A percentile compares a stretch with the other conserved stretches of the same genome.
phyloP scores from a whole-genome alignment of 768 basidiomycete species.

The Suillus decipiens region DNA sequence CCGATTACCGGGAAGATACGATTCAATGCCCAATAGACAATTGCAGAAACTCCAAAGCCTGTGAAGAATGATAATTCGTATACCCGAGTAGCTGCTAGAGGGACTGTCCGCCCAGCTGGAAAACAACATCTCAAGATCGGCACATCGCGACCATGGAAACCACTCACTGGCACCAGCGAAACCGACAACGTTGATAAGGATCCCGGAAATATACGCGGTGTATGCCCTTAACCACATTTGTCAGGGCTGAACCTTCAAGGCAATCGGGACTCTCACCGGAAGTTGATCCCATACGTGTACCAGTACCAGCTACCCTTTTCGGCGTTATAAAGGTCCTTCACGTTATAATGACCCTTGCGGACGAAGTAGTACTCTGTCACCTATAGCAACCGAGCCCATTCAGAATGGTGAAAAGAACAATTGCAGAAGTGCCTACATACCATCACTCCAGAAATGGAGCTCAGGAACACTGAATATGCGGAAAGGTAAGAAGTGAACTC shows the following conservation, averaged over 20 bases:
- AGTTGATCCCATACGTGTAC: constrained; percentile 75
- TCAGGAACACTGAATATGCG: constrained; percentile 80
- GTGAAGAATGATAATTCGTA: constrained; percentile 84
- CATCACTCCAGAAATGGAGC: constrained; percentile 83
- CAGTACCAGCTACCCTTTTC: constrained; percentile 67
- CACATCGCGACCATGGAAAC: not conserved
- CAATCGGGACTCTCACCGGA: constrained; percentile 47
- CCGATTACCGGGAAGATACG: constrained; percentile 60
- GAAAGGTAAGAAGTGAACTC: constrained; percentile 81
- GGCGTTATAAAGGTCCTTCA: constrained; percentile 68
- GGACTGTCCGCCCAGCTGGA: constrained; percentile 59
- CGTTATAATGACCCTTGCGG: constrained; percentile 65
- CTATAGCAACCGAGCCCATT: constrained; percentile 31
- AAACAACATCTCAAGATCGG: not conserved
- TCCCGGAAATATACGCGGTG: constrained; percentile 70
- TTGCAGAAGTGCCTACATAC: constrained; percentile 33
- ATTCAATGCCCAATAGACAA: constrained; percentile 65
- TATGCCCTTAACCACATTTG: constrained; percentile 48
- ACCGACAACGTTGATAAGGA: constrained; percentile 81
- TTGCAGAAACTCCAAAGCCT: constrained; percentile 68
- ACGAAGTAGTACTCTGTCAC: constrained; percentile 81
- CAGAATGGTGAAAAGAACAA: not conserved
- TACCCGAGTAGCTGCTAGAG: constrained; percentile 66
- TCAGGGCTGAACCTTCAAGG: constrained; percentile 10
- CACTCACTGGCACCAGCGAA: constrained; percentile 73